These are phyloP conservation scores for Podaxis carcinomalis DNA, from an alignment of 768 basidiomycete genomes.

Conservation along the genomic window DNA sequence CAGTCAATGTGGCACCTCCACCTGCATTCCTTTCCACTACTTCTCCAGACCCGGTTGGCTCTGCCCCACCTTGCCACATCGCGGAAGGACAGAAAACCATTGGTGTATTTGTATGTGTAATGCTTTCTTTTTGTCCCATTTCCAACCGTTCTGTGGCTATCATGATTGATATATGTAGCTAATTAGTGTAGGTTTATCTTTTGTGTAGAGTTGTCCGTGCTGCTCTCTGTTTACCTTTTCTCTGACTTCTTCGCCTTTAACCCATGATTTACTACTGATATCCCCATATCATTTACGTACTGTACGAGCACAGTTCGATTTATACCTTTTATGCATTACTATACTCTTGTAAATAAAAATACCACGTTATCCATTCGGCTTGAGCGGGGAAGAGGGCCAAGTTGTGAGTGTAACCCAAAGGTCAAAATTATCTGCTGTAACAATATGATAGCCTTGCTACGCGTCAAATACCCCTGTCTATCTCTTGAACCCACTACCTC, in stretches of 20 bases:
- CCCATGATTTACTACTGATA: too few species aligned
- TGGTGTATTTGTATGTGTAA: constrained; percentile 4
- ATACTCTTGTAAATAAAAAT: neutral
- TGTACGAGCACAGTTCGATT: neutral
- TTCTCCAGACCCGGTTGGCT: neutral
- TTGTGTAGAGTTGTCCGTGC: too few species aligned
- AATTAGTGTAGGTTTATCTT: neutral
- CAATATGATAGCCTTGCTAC: too few species aligned
- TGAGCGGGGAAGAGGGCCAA: too few species aligned
- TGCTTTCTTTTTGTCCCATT: neutral
- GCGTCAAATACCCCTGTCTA: too few species aligned
- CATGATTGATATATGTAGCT: neutral
- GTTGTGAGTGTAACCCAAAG: too few species aligned
- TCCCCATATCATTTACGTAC: too few species aligned
- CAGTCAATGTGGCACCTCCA: neutral
- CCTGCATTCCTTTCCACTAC: neutral
- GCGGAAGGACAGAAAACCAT: neutral
- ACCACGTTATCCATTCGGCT: too few species aligned
- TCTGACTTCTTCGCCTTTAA: too few species aligned
- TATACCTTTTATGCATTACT: neutral
- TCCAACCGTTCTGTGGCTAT: neutral
- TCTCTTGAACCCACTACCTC: too few species aligned
- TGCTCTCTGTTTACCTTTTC: too few species aligned
- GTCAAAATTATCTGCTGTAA: too few species aligned
- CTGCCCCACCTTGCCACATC: neutral